Base-by-base conservation (phyloP, 169 alveolate species). In the Cardiosporidium cionae region DNA sequence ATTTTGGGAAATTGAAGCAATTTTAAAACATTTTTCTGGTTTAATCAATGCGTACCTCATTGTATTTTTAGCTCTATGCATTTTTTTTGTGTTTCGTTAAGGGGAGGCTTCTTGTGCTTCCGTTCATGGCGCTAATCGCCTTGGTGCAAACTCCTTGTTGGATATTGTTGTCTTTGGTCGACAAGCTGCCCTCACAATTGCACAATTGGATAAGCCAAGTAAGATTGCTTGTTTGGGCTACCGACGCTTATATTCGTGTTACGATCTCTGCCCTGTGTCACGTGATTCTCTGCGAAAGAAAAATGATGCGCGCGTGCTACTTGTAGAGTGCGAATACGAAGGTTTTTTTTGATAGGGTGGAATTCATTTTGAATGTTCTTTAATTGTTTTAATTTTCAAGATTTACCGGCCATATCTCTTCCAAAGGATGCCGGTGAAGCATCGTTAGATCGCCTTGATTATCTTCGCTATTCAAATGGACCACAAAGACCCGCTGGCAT, bases 41-140 rank as follows among this genome's bases (percentile, higher is more conserved):
- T n/a, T 29, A n/a, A 63, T 9, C 16, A 16, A 63, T 44, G 69
- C 9, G 16, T 29, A 63, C 69, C 36, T 44, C 58, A 63, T 16
- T 63, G 25, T 63, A 16, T 16, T 63, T 63, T 16, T 63, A 44
- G n/a, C n/a, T 6, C 1, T 3, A 80, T 54, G 87, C 97, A 36
- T 94, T 96, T 25, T n/a, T n/a, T n/a, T n/a, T n/a, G n/a, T n/a
- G n/a, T n/a, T n/a, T n/a, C n/a, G n/a, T n/a, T n/a, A n/a, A n/a
- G 98, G 98, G n/a, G 99, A 97, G 84, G 95, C 97, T 7, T 98
- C 99, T 22, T 94, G 98, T 78, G 99, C 99, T 32, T 94, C 98
- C 29, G 99, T 97, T 62, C 99, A 97, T 79, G 99, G 99, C 32
- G 99, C 99, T 5, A 96, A 97, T 88, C 87, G 99, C 44, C 86